Conservation (phyloP, 805 yeast species). For the Vanderwaltozyma tropicalis region DNA sequence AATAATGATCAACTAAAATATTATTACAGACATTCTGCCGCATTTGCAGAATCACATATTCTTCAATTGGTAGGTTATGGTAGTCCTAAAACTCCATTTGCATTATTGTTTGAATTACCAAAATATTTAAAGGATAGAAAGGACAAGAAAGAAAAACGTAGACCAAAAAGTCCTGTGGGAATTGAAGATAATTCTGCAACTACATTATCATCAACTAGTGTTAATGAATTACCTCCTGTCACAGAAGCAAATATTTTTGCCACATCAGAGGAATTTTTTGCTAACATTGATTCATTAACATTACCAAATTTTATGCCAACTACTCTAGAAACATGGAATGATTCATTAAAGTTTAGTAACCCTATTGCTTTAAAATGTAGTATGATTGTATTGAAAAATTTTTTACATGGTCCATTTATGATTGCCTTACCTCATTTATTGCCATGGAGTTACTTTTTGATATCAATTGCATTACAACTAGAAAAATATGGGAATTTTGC, state of each 20-base stretch:
- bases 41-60: constrained; percentile 67
- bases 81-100: constrained; percentile 64
- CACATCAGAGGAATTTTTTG: constrained; percentile 11
- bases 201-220: constrained; percentile 1
- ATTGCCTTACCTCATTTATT: constrained; percentile 64
- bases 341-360: constrained; percentile 44
- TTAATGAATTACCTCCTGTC: background rate
- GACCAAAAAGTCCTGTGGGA: constrained; percentile 7
- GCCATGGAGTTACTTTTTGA: constrained; percentile 66
- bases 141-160: constrained; percentile 59
- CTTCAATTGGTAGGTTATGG: constrained; percentile 72
- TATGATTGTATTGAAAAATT: constrained; percentile 56
- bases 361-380: constrained; percentile 58
- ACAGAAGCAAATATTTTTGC: background rate
- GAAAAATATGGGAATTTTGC: constrained; percentile 19
- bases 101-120: constrained; percentile 60
- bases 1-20: constrained; percentile 38
- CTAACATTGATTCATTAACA: constrained; percentile 21
- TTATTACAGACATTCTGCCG: constrained; percentile 68
- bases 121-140: constrained; percentile 62
- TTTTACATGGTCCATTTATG: constrained; percentile 54
- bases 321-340: constrained; percentile 38
- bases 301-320: constrained; percentile 18
- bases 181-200: constrained; percentile 4
- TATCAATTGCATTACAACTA: constrained; percentile 50